Conservation (phyloP, 2,329 filamentous ascomycete species). For the Huntiella abstrusa region DNA sequence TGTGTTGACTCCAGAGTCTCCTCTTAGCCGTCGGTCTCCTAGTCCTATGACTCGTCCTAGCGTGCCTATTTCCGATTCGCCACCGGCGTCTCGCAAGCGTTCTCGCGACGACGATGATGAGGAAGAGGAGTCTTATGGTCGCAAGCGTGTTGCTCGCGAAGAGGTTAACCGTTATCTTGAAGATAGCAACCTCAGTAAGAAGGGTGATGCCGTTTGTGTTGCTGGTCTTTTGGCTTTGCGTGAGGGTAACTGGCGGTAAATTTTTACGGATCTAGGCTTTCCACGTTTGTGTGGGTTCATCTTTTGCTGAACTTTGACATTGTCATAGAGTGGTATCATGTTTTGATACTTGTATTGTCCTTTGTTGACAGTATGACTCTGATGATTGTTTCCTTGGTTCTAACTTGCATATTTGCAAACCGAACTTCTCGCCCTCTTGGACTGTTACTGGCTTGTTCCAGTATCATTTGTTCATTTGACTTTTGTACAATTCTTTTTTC, state of each 20-base stretch:
- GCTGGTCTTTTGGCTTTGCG: constrained; percentile 77
- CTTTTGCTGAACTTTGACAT: background rate
- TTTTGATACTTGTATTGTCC: background rate
- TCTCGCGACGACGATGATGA: constrained; percentile 6
- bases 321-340: background rate
- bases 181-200: constrained; percentile 49
- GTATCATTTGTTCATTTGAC: constrained; percentile 1
- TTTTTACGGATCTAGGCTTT: background rate
- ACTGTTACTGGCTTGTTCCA: background rate
- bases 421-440: background rate
- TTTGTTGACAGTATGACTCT: too few relatives aligned
- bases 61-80: constrained; percentile 16
- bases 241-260: constrained; percentile 59
- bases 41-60: constrained; percentile 2
- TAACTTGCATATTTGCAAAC: background rate
- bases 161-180: constrained; percentile 62
- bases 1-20: constrained; percentile 18
- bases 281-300: too few relatives aligned
- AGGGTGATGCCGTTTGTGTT: constrained; percentile 70
- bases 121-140: constrained; percentile 12
- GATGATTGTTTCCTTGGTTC: too few relatives aligned
- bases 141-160: constrained; percentile 20
- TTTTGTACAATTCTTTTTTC: constrained; percentile 6
- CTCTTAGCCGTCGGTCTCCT: constrained; percentile 18
- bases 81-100: constrained; percentile 15